Evolutionary conservation across 345 rosid genomes (phyloP), one percentile per base, ranked within the genome.

Genomic region (Citrus unshiu): DNA sequence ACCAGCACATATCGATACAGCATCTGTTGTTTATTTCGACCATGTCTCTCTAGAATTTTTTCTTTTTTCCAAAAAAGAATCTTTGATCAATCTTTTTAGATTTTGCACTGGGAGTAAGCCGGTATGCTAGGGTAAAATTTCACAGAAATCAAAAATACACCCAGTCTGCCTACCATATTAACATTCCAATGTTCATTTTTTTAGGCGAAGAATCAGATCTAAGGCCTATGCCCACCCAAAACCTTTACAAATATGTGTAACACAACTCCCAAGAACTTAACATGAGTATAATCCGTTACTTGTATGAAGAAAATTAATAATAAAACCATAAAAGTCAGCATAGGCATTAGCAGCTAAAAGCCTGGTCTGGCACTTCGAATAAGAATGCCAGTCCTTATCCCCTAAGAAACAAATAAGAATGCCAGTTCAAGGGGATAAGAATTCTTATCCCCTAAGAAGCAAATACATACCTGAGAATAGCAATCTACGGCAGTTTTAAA

Each of bases 401-500:
- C 59, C 18, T 9, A 40, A 40, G 13, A 40, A 40, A 2, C 46
- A 40, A 9, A 40, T 40, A 40, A 40, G 46, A 40, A 43, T 10
- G 49, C 49, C 49, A 43, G 49, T 43, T 43, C 49, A 43, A 43
- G 49, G 14, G 49, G 49, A 43, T 43, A 10, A 43, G 16, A 43
- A 43, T 43, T 40, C 51, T 43, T 3, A 43, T 12, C 16, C 51
- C 19, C 10, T 13, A 22, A 32, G 72, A 73, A 75, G 22, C 3
- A 12, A 46, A 68, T 22, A 54, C 81, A 49, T 76, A 88, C 98
- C 98, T 93, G 91, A 81, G 97, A 87, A 82, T 93, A 95, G 70
- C 93, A 91, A 25, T 92, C 93, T 10, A 93, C 86, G 60, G 98
- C 94, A 72, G 93, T 81, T 78, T 79, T 87, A 70, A 89, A 92